phyloP scores from a whole-genome alignment of 805 yeast genomes.

The Ogataea methanolica region DNA sequence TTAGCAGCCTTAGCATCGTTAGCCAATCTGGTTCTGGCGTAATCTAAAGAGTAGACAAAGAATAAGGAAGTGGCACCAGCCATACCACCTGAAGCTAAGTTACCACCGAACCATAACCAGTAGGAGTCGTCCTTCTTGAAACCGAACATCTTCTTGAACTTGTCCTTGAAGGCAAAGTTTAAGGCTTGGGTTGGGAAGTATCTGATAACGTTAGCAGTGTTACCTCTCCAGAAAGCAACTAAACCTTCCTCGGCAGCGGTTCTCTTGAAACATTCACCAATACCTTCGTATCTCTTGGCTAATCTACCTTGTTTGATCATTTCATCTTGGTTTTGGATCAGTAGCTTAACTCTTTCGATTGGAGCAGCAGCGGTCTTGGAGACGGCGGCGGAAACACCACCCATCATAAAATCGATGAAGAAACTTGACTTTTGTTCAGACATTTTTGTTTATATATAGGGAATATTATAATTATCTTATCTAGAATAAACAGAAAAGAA shows the following conservation, averaged over 20 bases:
- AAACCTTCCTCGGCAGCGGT: slow-evolving; percentile 93
- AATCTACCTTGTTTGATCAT: slow-evolving; percentile 98
- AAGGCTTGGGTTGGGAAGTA: slow-evolving; percentile 99
- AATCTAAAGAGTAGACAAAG: slow-evolving; percentile 95
- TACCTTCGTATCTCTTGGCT: slow-evolving; percentile 82
- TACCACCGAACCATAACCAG: slow-evolving; percentile 94
- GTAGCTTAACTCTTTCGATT: slow-evolving; percentile 93
- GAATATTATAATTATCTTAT: slow-evolving; percentile 5
- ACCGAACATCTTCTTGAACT: slow-evolving; percentile 92
- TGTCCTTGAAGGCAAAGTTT: slow-evolving; percentile 97
- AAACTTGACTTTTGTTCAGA: slow-evolving; percentile 42
- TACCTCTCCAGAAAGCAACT: slow-evolving; percentile 97
- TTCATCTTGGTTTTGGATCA: slow-evolving; percentile 97
- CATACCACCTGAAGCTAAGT: slow-evolving; percentile 97
- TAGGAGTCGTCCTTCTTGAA: slow-evolving; percentile 94
- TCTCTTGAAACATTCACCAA: slow-evolving; percentile 88
- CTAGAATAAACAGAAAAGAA: not conserved
- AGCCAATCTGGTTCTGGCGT: slow-evolving; percentile 98
- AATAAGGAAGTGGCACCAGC: slow-evolving; percentile 95
- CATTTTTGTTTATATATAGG: slow-evolving; percentile 20
- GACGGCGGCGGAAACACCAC: slow-evolving; percentile 99
- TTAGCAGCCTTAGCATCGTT: slow-evolving; percentile 92
- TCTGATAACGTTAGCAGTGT: slow-evolving; percentile 98
- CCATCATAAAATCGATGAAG: slow-evolving; percentile 79
- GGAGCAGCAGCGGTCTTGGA: slow-evolving; percentile 98